phyloP scores from a whole-genome alignment of 2,329 filamentous ascomycete genomes.

The Trichoderma sp. region DNA sequence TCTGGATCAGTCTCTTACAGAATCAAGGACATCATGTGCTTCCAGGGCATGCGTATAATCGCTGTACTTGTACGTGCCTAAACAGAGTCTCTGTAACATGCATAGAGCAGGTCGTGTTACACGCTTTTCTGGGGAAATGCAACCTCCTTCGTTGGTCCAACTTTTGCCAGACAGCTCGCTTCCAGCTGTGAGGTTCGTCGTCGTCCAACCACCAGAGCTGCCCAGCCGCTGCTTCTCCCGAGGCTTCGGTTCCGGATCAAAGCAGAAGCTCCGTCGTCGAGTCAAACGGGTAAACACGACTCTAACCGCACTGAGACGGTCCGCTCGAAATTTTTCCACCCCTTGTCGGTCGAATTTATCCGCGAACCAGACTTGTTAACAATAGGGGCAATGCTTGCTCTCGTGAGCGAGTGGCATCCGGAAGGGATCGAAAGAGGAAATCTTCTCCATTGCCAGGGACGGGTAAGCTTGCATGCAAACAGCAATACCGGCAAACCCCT shows the following conservation, averaged over 20 bases:
- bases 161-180: neutral
- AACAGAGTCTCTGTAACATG: neutral
- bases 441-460: neutral
- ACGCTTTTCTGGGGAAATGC: constrained; percentile 1
- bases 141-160: neutral
- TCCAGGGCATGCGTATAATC: neutral
- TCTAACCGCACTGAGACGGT: neutral
- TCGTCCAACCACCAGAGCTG: neutral
- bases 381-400: neutral
- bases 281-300: neutral
- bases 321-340: neutral
- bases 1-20: neutral
- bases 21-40: neutral
- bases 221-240: neutral
- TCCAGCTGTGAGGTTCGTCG: neutral
- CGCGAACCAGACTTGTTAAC: neutral
- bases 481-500: neutral
- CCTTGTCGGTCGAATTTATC: neutral
- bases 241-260: neutral
- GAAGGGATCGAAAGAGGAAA: constrained; percentile 5
- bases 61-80: neutral
- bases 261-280: neutral
- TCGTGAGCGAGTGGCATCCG: neutral
- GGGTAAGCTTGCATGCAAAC: neutral
- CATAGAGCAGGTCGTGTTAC: neutral